Conservation (phyloP, 352 stramenopile genomes). For the Globisporangium alternatum region DNA sequence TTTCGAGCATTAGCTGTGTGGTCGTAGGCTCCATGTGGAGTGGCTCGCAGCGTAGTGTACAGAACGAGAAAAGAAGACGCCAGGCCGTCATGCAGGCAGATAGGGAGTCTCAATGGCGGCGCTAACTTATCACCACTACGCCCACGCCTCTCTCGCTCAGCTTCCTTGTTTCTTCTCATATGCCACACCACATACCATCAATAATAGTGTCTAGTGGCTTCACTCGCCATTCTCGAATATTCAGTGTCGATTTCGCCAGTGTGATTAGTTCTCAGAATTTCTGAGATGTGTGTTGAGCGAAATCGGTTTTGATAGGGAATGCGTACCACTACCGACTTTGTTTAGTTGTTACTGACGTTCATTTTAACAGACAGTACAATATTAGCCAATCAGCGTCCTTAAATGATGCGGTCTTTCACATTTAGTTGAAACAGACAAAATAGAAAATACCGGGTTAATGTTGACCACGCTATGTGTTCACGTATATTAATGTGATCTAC, state of each 20-base stretch:
- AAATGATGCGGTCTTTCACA: background rate
- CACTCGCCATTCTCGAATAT: background rate
- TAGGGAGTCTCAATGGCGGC: background rate
- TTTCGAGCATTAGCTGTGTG: conserved; percentile 46
- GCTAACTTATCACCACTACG: conserved; percentile 5
- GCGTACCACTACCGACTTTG: too few species aligned
- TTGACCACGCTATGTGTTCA: background rate
- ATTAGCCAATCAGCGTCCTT: background rate
- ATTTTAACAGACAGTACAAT: background rate
- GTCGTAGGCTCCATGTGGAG: background rate
- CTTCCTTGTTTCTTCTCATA: too few species aligned
- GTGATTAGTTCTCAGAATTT: background rate
- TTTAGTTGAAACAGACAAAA: background rate
- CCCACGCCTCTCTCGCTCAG: background rate
- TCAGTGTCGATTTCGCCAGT: background rate
- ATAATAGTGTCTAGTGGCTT: too few species aligned
- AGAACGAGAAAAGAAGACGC: background rate
- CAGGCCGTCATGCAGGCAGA: background rate
- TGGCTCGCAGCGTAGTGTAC: background rate
- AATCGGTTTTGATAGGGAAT: background rate
- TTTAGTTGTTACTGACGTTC: too few species aligned
- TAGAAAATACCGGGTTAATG: background rate
- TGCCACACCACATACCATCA: too few species aligned
- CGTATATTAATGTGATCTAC: background rate
- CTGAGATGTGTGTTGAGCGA: background rate